Evolutionary conservation across 768 basidiomycete genomes (phyloP), one percentile per base, ranked within the genome.

Genomic region (Pleurotus eryngii): DNA sequence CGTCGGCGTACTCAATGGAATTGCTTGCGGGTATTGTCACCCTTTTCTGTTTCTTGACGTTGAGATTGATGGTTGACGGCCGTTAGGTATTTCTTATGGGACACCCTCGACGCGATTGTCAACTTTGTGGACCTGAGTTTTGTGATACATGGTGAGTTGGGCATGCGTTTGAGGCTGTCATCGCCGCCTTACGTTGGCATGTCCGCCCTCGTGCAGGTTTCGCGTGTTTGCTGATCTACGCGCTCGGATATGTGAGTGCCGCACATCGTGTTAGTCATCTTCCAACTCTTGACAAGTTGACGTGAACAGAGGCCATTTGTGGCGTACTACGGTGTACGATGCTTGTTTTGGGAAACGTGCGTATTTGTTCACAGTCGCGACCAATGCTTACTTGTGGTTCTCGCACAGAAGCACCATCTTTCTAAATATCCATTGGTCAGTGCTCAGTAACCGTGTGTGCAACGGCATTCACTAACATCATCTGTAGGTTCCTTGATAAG

Each of bases 381-480:
- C 30, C 4, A 9, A 35, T 35, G 30, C 30, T 35, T 35, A 35
- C 30, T 30, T 35, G 30, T 9, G 30, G 30, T 35, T 9, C 30
- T 35, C 30, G 30, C 30, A 15, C 59, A 86, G 85, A 73, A 89
- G 86, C 73, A 95, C 93, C 0, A 82, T 93, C 57, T 93, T 95
- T 72, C 75, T 96, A 60, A 90, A 96, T 64, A 83, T 90, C 55
- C 91, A 95, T 60, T 94, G 92, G 92, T 92, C 62, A 59, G 76
- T 68, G 9, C 20, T 30, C 3, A 37, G 17, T 39, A 22, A 12
- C 4, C 27, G 37, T 56, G 26, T 42, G 3, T 7, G 37, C 12
- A 57, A 48, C 48, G 27, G 57, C 35, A 5, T 53, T 12, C 5
- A 57, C 49, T 22, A 30, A 39, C 48, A 27, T 46, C 46, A 30